These are phyloP conservation scores for Spergularia bocconei DNA, from an alignment of 148 eudicot genomes.

Conservation along the genomic window DNA sequence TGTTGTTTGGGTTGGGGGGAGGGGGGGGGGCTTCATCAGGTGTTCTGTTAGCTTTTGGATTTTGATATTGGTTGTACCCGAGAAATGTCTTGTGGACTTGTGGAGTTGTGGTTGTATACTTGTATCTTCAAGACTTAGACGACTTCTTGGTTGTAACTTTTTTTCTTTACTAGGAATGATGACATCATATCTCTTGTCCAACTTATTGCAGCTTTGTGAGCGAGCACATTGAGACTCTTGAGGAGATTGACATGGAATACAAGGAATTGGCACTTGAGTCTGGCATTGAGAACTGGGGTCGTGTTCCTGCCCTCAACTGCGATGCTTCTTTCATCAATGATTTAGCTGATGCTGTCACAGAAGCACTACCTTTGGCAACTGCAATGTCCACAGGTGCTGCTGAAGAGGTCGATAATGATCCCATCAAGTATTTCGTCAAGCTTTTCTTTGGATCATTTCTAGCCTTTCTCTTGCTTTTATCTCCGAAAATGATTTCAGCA, in stretches of 20 bases:
- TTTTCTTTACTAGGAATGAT: neutral
- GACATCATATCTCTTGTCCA: neutral
- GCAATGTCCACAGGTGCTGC: slow-evolving; percentile 42
- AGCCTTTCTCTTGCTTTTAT: slow-evolving; percentile 72
- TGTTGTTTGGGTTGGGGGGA: too few relatives aligned
- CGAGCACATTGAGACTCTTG: slow-evolving; percentile 96
- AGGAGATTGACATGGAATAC: slow-evolving; percentile 99
- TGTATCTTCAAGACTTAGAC: neutral
- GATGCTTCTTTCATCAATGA: slow-evolving; percentile 74
- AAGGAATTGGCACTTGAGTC: slow-evolving; percentile 84
- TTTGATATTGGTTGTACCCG: too few relatives aligned
- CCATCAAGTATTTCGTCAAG: slow-evolving; percentile 46
- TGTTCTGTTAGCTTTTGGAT: too few relatives aligned
- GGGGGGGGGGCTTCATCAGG: too few relatives aligned
- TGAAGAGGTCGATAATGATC: slow-evolving; percentile 44
- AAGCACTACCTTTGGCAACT: slow-evolving; percentile 82
- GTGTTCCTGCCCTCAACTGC: slow-evolving; percentile 96
- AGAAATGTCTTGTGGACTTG: too few relatives aligned
- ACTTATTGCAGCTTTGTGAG: slow-evolving; percentile 72
- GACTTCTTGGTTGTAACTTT: slow-evolving; percentile 5
- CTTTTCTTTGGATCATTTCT: slow-evolving; percentile 80
- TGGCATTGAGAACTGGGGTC: slow-evolving; percentile 92
- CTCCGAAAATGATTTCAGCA: slow-evolving; percentile 54
- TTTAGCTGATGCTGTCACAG: slow-evolving; percentile 91
- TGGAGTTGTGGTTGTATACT: too few relatives aligned